Percentiles rank a stretch among this genome's conserved stretches.
phyloP scores from a whole-genome alignment of 2,329 filamentous ascomycete genomes.

The Alternaria sp. region DNA sequence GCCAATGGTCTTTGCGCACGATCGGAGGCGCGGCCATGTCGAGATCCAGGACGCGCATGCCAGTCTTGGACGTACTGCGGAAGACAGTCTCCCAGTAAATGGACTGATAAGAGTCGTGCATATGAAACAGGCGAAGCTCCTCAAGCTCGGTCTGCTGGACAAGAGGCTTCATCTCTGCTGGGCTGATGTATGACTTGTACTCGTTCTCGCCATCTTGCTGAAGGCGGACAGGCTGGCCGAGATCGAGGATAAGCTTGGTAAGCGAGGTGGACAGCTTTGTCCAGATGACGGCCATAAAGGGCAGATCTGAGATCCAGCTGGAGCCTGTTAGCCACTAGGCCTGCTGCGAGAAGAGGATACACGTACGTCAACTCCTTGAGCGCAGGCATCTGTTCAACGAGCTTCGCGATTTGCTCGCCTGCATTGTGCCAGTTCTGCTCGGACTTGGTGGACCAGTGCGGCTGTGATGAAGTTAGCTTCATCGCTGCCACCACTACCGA shows the following conservation, averaged over 20 bases:
- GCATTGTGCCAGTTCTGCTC: constrained; percentile 27
- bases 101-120: constrained; percentile 34
- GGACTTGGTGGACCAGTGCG: background rate
- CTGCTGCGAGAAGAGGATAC: background rate
- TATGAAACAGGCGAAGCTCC: constrained; percentile 38
- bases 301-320: constrained; percentile 39
- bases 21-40: constrained; percentile 36
- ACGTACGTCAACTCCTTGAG: constrained; percentile 41
- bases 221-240: constrained; percentile 30
- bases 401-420: constrained; percentile 17
- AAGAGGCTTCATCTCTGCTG: constrained; percentile 33
- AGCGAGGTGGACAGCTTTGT: constrained; percentile 26
- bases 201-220: constrained; percentile 14
- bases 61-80: constrained; percentile 23
- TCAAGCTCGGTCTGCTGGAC: constrained; percentile 27
- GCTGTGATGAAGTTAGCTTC: background rate
- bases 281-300: constrained; percentile 34
- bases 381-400: constrained; percentile 27
- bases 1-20: constrained; percentile 32
- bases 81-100: constrained; percentile 42
- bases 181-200: constrained; percentile 29
- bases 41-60: constrained; percentile 35
- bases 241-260: constrained; percentile 37
- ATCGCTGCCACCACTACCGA: too few species aligned
- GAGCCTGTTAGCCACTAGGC: background rate